These are phyloP conservation scores for Hanseniaspora guilliermondii DNA, from an alignment of 805 yeast genomes.

Conservation along the genomic window DNA sequence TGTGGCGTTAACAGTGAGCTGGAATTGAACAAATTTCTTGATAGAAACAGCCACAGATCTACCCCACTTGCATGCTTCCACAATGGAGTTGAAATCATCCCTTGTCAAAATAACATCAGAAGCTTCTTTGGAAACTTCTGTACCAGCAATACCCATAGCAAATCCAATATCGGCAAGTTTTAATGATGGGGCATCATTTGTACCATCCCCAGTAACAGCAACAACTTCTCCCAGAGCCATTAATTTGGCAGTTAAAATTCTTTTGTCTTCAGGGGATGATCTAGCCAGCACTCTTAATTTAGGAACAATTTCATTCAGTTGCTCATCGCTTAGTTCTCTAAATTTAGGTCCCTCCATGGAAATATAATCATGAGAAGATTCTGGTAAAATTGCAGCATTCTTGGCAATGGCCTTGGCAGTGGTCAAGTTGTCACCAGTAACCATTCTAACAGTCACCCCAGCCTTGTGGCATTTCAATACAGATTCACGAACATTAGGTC, in stretches of 20 bases:
- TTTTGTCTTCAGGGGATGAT: slow-evolving; percentile 91
- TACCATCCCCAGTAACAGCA: slow-evolving; percentile 98
- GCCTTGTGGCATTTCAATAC: slow-evolving; percentile 76
- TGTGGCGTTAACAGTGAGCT: slow-evolving; percentile 87
- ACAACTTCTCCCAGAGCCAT: slow-evolving; percentile 80
- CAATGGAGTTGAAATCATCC: slow-evolving; percentile 88
- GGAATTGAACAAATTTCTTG: slow-evolving; percentile 91
- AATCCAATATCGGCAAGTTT: slow-evolving; percentile 96
- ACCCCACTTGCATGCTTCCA: slow-evolving; percentile 97
- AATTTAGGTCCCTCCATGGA: slow-evolving; percentile 92
- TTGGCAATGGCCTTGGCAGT: slow-evolving; percentile 88
- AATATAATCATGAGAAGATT: slow-evolving; percentile 39
- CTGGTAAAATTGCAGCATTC: slow-evolving; percentile 58
- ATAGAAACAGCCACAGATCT: slow-evolving; percentile 91
- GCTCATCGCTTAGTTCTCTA: slow-evolving; percentile 47
- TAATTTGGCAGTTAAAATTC: slow-evolving; percentile 70
- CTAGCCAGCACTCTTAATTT: slow-evolving; percentile 75
- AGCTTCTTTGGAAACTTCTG: slow-evolving; percentile 98
- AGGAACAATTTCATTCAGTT: slow-evolving; percentile 55
- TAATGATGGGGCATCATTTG: slow-evolving; percentile 96
- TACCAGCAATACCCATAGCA: slow-evolving; percentile 97
- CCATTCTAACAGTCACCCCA: slow-evolving; percentile 94
- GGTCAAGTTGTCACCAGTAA: slow-evolving; percentile 86
- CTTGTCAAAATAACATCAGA: slow-evolving; percentile 86
- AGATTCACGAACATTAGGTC: slow-evolving; percentile 82